Conservation (phyloP, 139 green algal genomes). For the Diplosphaera chodatii region DNA sequence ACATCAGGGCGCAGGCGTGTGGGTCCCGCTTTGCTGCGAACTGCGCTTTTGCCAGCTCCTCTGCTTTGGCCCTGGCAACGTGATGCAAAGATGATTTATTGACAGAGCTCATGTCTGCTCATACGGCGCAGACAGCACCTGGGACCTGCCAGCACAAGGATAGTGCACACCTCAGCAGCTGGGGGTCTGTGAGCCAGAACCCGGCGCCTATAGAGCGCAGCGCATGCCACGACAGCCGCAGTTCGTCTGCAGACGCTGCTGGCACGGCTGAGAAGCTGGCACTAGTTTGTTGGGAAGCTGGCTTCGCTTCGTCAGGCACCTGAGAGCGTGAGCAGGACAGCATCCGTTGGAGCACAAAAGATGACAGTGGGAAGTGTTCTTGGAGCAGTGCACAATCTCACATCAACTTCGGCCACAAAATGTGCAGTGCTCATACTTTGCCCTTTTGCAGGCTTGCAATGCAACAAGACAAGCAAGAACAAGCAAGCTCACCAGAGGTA, state of each 20-base stretch:
- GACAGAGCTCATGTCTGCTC: neutral
- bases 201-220: conserved; percentile 51
- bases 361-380: too few relatives aligned
- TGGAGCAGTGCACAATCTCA: too few relatives aligned
- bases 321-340: neutral
- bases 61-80: conserved; percentile 21
- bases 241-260: neutral
- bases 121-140: neutral
- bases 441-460: too few relatives aligned
- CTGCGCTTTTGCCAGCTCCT: conserved; percentile 68
- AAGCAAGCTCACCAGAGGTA: neutral
- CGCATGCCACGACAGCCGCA: conserved; percentile 4
- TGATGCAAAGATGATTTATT: neutral
- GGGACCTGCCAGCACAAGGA: too few relatives aligned
- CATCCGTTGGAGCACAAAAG: too few relatives aligned
- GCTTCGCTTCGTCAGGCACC: neutral
- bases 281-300: neutral
- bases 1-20: conserved; percentile 75
- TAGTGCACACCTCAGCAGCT: neutral
- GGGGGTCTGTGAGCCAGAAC: conserved; percentile 71
- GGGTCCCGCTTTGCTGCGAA: conserved; percentile 61
- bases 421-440: too few relatives aligned
- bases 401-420: too few relatives aligned
- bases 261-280: neutral
- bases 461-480: too few relatives aligned